Base-by-base conservation (phyloP, 2,329 filamentous ascomycete species). In the Lecanoromycetidae sp. region DNA sequence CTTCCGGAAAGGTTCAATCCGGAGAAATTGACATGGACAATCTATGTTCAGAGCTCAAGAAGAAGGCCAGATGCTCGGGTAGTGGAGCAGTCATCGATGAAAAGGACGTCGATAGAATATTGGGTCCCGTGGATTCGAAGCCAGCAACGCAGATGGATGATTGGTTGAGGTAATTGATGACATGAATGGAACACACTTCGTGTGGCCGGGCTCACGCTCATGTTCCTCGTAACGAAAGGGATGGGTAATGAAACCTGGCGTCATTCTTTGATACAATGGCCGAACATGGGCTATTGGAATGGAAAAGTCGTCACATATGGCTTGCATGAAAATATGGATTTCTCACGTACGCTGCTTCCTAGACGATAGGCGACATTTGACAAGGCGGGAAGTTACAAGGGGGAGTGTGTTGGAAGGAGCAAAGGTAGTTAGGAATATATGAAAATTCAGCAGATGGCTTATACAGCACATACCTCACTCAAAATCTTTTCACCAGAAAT, bases 1-100 rank as follows among this genome's bases (percentile, higher is more conserved):
- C 76, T 29, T 93, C 87, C 63, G 81, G 87, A 51, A 87, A 84
- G 62, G 91, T 94, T 57, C 84, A 88, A 60, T 84, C 78, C 49
- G 88, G 88, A 57, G 88, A 93, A 57, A 87, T 96, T 55, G 91
- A 98, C 56, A 82, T 98, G 40, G 91, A 98, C 60, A 80, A 82
- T 27, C 75, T 98, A 20, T 98, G 91, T 68, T 84, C 83, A 4
- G 88, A 98, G 61, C 77, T 98, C 12, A 85, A 90, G 54, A 85
- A 88, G 63, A 98, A 98, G 69, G 91, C 91, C 49, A 91, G 90
- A 61, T 98, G 91, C 64, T 94, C 87, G 0, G 69, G 91, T 64
- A 82, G 75, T 15, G 90, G 91, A 13, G 86, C 93, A 10, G 86
- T 94, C 15, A 84, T 98, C 20, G 82, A 87, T 52, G 81, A 94